Base-by-base conservation (phyloP, 768 basidiomycete species). In the Amanita brunnescens region DNA sequence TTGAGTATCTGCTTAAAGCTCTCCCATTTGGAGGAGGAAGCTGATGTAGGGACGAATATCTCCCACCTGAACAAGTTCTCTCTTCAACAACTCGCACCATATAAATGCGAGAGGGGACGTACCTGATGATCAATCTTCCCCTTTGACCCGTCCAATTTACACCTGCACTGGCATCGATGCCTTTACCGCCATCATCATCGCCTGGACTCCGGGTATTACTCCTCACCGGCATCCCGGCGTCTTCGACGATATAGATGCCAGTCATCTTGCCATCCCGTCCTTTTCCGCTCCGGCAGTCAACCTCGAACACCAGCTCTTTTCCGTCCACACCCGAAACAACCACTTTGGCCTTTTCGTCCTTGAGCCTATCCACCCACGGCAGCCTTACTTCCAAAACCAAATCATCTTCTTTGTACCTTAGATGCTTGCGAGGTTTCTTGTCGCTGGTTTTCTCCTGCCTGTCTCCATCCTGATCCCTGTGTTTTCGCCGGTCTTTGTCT, bases 261-360 rank as follows among this genome's bases (percentile, higher is more conserved):
- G 33, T 76, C 73, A 47, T 72, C 58, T 23, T 68, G 59, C 60
- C 67, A 64, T 23, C 71, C 68, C n/a, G n/a, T 39, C 70, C 57
- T 65, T 69, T 57, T 70, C 74, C 47, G 70, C 63, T 34, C 68
- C 70, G 54, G 57, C 73, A 75, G 52, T 78, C 74, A 42, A 83
- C 69, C 21, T 66, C 57, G 34, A 82, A 70, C 5, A 63, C 57
- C 51, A 78, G 65, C 32, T 76, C 67, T 54, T 73, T 64, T 29
- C 78, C 80, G 49, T 80, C 77, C 51, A 85, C 59, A 9, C 79
- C 77, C 13, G 65, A 62, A 53, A 83, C 67, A 58, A 67, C 70
- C 14, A 79, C 68, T 54, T 69, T 63, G 21, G 76, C 74, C n/a
- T 71, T 70, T 52, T 68, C 65, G 13, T 66, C 64, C 33, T 68